Conservation (phyloP, 176 grass and related monocot species). For the Themeda triandra region DNA sequence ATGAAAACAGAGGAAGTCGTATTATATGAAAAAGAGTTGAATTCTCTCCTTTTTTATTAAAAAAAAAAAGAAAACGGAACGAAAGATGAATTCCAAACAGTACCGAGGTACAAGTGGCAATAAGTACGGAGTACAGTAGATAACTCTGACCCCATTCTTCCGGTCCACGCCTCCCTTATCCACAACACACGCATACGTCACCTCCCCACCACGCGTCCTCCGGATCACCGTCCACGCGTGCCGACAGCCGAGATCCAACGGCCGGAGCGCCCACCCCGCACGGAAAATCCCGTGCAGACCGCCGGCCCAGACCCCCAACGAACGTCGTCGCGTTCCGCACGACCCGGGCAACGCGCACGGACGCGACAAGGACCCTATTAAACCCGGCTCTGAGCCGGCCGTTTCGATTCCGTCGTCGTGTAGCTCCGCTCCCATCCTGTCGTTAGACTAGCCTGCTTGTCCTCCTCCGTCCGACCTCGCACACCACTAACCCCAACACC, state of each 20-base stretch:
- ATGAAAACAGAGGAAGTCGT: too few species aligned
- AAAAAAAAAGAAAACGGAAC: too few species aligned
- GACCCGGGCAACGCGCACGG: constrained; percentile 7
- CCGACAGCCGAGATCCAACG: not conserved
- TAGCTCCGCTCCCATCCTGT: constrained; percentile 25
- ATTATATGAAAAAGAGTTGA: too few species aligned
- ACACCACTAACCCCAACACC: not conserved
- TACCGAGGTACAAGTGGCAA: too few species aligned
- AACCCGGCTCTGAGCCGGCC: constrained; percentile 17
- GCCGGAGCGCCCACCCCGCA: not conserved
- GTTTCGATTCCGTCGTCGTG: constrained; percentile 40
- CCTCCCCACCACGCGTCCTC: not conserved
- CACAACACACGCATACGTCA: not conserved
- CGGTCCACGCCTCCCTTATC: not conserved
- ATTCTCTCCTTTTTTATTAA: too few species aligned
- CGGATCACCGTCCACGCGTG: not conserved
- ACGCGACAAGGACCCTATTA: constrained; percentile 11
- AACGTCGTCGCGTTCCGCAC: not conserved
- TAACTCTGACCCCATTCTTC: not conserved
- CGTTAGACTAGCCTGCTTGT: too few species aligned
- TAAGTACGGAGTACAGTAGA: too few species aligned
- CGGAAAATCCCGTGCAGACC: not conserved
- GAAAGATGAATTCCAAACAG: too few species aligned
- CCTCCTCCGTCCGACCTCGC: not conserved
- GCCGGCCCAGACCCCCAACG: not conserved